Percentiles rank a stretch among this genome's conserved stretches.
These are phyloP conservation scores for Tulasnella sp. DNA, from an alignment of 768 basidiomycete species.

Conservation along the genomic window DNA sequence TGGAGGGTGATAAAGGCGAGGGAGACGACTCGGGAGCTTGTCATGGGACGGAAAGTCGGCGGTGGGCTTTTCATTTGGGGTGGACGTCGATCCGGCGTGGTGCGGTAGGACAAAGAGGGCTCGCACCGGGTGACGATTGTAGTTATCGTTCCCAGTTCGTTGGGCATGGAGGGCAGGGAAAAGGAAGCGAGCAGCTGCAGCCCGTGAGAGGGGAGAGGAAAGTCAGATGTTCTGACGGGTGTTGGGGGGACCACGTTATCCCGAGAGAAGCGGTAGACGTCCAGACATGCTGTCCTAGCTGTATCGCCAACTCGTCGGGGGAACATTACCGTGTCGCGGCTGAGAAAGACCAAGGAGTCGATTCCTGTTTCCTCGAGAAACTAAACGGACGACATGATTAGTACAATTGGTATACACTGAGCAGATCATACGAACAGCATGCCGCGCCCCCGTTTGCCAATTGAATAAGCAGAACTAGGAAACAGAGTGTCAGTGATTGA, in stretches of 20 bases:
- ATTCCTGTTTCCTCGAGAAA: not conserved
- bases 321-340: not conserved
- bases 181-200: not conserved
- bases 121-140: not conserved
- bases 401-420: not conserved
- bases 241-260: not conserved
- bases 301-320: not conserved
- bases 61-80: not conserved
- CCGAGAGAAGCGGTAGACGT: conserved; percentile 7
- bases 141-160: not conserved
- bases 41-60: not conserved
- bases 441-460: not conserved
- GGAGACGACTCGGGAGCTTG: not conserved
- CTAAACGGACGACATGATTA: not conserved
- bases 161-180: not conserved
- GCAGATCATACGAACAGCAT: not conserved
- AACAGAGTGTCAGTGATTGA: no score
- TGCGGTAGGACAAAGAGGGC: conserved; percentile 3
- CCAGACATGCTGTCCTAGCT: not conserved
- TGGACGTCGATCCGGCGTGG: not conserved
- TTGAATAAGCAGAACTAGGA: no score
- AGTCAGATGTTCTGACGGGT: not conserved
- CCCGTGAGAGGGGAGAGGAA: not conserved
- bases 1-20: not conserved
- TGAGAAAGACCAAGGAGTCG: conserved; percentile 3